Evolutionary conservation across 148 eudicot genomes (phyloP).

Genomic region (Rhododendron kiyosumense): DNA sequence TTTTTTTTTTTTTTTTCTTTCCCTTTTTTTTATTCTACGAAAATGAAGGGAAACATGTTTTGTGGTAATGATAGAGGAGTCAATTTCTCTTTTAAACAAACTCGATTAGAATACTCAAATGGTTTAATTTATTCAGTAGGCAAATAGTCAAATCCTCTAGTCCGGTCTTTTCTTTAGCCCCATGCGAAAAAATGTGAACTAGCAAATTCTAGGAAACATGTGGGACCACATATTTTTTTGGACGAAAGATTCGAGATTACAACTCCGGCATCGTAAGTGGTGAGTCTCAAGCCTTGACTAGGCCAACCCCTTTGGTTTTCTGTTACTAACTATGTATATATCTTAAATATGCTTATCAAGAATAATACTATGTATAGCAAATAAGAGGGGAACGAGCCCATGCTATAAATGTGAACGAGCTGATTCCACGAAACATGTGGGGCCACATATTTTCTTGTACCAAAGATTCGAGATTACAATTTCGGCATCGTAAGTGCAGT

Average conservation of each 20-base stretch:
- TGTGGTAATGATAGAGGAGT: background rate
- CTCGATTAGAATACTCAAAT: background rate
- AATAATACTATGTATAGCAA: too few species aligned
- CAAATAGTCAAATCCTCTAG: background rate
- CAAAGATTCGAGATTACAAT: background rate
- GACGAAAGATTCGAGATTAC: background rate
- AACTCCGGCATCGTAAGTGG: background rate
- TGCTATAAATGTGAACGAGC: background rate
- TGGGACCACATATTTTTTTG: background rate
- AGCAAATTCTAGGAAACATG: background rate
- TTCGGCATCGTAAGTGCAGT: background rate
- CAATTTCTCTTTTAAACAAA: background rate
- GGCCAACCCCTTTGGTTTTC: background rate
- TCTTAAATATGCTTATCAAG: too few species aligned
- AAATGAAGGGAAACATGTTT: background rate
- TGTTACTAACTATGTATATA: too few species aligned
- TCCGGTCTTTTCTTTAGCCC: background rate
- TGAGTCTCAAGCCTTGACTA: background rate
- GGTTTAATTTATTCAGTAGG: background rate
- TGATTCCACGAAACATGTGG: background rate
- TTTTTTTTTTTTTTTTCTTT: too few species aligned
- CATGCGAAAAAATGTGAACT: background rate
- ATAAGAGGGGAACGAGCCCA: background rate
- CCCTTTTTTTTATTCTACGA: background rate
- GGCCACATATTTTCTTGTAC: background rate